phyloP scores from a whole-genome alignment of 306 rosid species.

The Adenanthera pavonina region DNA sequence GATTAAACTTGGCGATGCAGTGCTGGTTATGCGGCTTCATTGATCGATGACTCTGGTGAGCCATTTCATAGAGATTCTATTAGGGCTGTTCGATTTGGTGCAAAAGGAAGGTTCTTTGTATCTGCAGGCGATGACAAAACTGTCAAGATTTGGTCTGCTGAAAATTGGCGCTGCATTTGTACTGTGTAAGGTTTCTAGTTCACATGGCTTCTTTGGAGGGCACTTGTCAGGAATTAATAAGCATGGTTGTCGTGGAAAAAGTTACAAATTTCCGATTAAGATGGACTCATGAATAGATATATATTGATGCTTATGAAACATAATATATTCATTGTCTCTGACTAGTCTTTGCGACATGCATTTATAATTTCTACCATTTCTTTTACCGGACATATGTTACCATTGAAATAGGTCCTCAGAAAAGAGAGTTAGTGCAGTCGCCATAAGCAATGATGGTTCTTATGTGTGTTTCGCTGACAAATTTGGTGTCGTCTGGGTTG shows the following conservation, averaged over 20 bases:
- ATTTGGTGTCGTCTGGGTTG: constrained; percentile 91
- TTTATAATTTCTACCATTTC: constrained; percentile 19
- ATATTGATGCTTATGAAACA: background rate
- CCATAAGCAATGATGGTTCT: constrained; percentile 66
- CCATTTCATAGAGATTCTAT: constrained; percentile 71
- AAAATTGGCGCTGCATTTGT: constrained; percentile 74
- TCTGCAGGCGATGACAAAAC: constrained; percentile 94
- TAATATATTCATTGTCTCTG: background rate
- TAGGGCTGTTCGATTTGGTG: constrained; percentile 77
- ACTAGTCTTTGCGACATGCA: background rate
- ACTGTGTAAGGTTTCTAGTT: constrained; percentile 64
- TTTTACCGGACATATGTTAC: background rate
- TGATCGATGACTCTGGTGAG: constrained; percentile 56
- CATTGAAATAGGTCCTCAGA: constrained; percentile 68
- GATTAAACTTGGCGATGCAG: constrained; percentile 45
- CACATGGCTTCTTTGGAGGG: background rate
- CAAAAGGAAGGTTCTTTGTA: constrained; percentile 71
- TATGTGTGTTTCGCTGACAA: constrained; percentile 92
- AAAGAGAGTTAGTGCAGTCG: constrained; percentile 89
- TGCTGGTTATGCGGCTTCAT: constrained; percentile 55
- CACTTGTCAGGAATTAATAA: background rate
- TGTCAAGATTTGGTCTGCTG: constrained; percentile 81
- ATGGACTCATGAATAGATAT: background rate
- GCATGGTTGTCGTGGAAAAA: background rate
- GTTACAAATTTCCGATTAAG: background rate